These are phyloP conservation scores for Magnaporthales sp. DNA, from an alignment of 2,329 filamentous ascomycete genomes.

Conservation along the genomic window DNA sequence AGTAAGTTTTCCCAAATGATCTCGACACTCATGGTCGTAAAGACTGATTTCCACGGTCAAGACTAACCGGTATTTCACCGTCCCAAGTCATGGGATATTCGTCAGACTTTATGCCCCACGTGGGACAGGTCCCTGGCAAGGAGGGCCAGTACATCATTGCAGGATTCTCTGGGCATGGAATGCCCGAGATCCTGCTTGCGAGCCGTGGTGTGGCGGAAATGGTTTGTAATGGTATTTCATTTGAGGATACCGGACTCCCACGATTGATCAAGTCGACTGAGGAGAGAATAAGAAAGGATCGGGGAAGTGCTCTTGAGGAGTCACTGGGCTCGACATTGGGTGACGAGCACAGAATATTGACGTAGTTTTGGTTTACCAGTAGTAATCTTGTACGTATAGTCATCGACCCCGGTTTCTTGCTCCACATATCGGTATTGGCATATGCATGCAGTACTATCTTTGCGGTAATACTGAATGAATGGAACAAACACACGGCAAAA, in stretches of 20 bases:
- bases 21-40: neutral
- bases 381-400: neutral
- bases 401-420: neutral
- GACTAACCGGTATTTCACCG: neutral
- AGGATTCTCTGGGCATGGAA: constrained; percentile 43
- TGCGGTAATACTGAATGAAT: neutral
- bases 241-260: constrained; percentile 27
- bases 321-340: neutral
- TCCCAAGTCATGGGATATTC: constrained; percentile 32
- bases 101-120: constrained; percentile 30
- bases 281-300: constrained; percentile 13
- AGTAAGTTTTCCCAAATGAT: constrained; percentile 9
- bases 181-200: constrained; percentile 34
- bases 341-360: neutral
- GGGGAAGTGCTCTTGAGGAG: constrained; percentile 7
- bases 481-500: neutral
- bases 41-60: neutral
- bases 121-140: constrained; percentile 32
- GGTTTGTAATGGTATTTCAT: constrained; percentile 20
- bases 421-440: neutral
- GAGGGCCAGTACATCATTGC: constrained; percentile 33
- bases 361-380: no score
- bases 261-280: constrained; percentile 23
- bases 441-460: no score
- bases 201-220: constrained; percentile 31